Percentiles rank a stretch among this genome's conserved stretches.
These are phyloP conservation scores for Dactylellina drechsleri DNA, from an alignment of 2,329 filamentous ascomycete species.

Conservation along the genomic window DNA sequence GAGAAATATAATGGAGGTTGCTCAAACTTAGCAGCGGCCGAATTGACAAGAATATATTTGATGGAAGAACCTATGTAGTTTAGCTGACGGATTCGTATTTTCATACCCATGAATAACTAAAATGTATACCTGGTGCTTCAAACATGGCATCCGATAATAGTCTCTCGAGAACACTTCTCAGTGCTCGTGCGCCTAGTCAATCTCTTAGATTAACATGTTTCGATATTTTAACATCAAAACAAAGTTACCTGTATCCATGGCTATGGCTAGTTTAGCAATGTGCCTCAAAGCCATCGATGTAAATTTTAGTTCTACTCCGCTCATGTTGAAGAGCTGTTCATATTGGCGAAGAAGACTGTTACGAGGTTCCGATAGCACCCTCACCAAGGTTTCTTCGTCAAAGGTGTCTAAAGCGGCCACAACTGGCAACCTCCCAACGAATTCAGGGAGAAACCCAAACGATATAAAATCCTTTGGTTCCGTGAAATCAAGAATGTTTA, in stretches of 20 bases:
- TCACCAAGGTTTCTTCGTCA: conserved; percentile 74
- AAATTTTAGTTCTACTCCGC: conserved; percentile 79
- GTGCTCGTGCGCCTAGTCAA: conserved; percentile 69
- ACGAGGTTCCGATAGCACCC: conserved; percentile 90
- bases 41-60: conserved; percentile 67
- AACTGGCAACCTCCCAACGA: conserved; percentile 86
- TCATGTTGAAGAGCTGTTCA: conserved; percentile 84
- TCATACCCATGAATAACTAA: no score
- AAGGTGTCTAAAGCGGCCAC: conserved; percentile 85
- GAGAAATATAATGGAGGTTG: conserved; percentile 67
- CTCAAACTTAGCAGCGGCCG: conserved; percentile 65
- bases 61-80: conserved; percentile 64
- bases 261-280: conserved; percentile 76
- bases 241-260: conserved; percentile 74
- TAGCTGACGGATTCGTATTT: neutral
- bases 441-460: conserved; percentile 59
- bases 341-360: conserved; percentile 91
- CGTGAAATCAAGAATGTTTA: conserved; percentile 57
- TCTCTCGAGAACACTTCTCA: conserved; percentile 83
- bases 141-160: conserved; percentile 84
- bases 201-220: neutral
- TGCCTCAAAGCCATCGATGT: conserved; percentile 82
- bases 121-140: conserved; percentile 70
- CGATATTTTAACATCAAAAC: neutral
- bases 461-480: conserved; percentile 58